Base-by-base conservation (phyloP, 306 rosid genomes). In the Cucurbita argyrosperma region DNA sequence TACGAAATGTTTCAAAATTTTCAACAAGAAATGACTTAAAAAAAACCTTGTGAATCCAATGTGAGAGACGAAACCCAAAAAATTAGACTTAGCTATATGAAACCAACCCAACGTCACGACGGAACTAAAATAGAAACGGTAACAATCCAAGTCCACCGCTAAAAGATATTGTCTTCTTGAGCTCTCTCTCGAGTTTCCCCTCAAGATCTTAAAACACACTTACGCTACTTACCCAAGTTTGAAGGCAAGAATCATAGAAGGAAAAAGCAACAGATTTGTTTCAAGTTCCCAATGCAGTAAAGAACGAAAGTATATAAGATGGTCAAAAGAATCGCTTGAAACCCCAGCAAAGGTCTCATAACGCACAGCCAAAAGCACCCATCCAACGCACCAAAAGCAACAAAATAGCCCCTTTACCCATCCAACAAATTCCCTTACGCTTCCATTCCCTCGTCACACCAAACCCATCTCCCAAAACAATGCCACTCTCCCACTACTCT, bases 281-380 rank as follows among this genome's bases (percentile, higher is more conserved):
- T 16, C 63, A 15, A 23, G 5, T 57, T 57, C 19, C 66, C 66
- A 35, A 35, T 14, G 43, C 43, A 45, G 38, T 8, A 16, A 1
- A n/a, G 16, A 65, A 42, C 35, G 45, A 66, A 66, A 42, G 53
- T 66, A 66, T 66, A 66, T 23, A 67, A 23, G 73, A 23, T 21
- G 73, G 56, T 67, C 73, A 42, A 45, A 46, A 21, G 73, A 67
- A 67, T 67, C 56, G 23, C 75, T 71, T 71, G 61, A 71, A 49
- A 35, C 60, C 42, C 5, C 23, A 15, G 75, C 61, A 71, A 71
- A 52, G 26, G 13, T 8, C 13, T 13, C 26, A 10, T 43, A 45
- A n/a, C 49, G 23, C 16, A 26, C 4, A 10, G 3, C 30, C 12
- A 46, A 47, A 67, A 18, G 56, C 21, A 40, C 35, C 35, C 35